phyloP scores from a whole-genome alignment of 1,139 yeast species.

The Lodderomyces pseudojiufengensis region DNA sequence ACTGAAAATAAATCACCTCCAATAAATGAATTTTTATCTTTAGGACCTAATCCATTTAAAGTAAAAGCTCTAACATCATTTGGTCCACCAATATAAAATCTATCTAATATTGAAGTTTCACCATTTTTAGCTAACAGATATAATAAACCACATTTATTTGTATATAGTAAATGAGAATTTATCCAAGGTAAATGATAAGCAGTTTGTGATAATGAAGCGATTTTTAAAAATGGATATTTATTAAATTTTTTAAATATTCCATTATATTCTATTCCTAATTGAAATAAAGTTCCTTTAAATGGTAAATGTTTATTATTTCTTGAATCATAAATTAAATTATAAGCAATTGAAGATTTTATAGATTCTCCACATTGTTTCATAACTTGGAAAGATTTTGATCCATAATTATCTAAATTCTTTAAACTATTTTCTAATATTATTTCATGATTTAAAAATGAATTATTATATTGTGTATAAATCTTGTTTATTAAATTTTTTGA shows the following conservation, averaged over 20 bases:
- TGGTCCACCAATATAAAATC: constrained; percentile 66
- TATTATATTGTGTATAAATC: constrained; percentile 30
- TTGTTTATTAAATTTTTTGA: constrained; percentile 59
- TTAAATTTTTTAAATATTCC: constrained; percentile 34
- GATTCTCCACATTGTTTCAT: constrained; percentile 55
- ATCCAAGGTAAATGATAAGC: constrained; percentile 25
- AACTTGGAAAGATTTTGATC: constrained; percentile 33
- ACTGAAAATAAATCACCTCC: constrained; percentile 82
- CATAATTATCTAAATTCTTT: constrained; percentile 52
- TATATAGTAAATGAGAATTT: constrained; percentile 35
- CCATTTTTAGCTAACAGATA: constrained; percentile 26
- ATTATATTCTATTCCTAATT: constrained; percentile 56
- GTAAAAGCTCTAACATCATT: constrained; percentile 76
- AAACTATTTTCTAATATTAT: constrained; percentile 61
- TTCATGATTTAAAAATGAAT: constrained; percentile 44
- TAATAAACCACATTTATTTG: constrained; percentile 52
- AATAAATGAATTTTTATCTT: constrained; percentile 52
- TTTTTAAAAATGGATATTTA: constrained; percentile 38
- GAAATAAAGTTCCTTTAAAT: constrained; percentile 50
- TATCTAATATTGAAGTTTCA: constrained; percentile 52
- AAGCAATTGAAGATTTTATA: constrained; percentile 54
- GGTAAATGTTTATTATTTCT: constrained; percentile 58
- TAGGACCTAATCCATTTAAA: constrained; percentile 84
- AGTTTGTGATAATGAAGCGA: constrained; percentile 45
- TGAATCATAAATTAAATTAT: constrained; percentile 51